phyloP scores from a whole-genome alignment of 2,329 filamentous ascomycete genomes.

The Ophiostoma sp. region DNA sequence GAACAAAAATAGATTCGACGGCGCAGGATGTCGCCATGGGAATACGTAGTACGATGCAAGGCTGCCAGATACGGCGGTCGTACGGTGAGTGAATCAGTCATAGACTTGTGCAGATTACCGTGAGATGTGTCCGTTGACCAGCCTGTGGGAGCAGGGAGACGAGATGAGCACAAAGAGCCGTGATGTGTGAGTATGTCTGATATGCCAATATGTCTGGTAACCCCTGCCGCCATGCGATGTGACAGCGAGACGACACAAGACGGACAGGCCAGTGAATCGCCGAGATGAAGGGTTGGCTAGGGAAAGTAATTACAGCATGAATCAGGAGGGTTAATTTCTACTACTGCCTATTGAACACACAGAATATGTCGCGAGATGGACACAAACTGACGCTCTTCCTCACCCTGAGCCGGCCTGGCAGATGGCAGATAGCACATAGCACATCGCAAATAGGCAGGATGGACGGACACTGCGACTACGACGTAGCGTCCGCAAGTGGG shows the following conservation, averaged over 20 bases:
- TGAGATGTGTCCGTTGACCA: background rate
- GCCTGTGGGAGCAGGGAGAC: slow-evolving; percentile 3
- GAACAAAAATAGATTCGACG: background rate
- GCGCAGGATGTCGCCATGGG: background rate
- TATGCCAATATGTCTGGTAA: background rate
- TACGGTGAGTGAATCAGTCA: background rate
- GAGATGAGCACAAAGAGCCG: slow-evolving; percentile 2
- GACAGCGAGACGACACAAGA: slow-evolving; percentile 3
- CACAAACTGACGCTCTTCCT: background rate
- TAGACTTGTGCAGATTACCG: background rate
- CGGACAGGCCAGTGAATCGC: slow-evolving; percentile 5
- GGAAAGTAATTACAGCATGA: background rate
- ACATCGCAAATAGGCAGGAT: background rate
- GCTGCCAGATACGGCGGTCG: background rate
- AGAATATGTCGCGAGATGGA: background rate
- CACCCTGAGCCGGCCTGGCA: background rate
- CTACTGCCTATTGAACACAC: background rate
- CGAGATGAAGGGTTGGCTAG: slow-evolving; percentile 7
- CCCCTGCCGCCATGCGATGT: background rate
- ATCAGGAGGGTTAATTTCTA: background rate
- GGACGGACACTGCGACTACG: background rate
- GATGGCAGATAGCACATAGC: background rate
- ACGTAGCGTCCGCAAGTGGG: slow-evolving; percentile 11
- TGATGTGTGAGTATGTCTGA: background rate
- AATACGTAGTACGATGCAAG: slow-evolving; percentile 9